Base-by-base conservation (phyloP, 2,329 filamentous ascomycete genomes). In the Arthrobotrys sphaeroides region DNA sequence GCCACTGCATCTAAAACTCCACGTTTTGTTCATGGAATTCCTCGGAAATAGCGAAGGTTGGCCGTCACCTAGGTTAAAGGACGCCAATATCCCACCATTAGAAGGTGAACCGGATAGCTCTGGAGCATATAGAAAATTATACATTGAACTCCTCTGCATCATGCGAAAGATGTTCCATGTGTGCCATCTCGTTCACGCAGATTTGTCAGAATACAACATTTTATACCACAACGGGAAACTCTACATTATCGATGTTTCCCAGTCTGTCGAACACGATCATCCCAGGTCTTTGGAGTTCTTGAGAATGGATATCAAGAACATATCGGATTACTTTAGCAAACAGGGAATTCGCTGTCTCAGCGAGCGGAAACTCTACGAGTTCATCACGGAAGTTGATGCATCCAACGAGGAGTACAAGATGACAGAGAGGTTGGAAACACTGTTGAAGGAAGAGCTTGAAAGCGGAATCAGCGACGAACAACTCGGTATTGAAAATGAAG, bases 291-390 rank as follows among this genome's bases (percentile, higher is more conserved):
- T 96, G 28, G 94, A 98, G 82, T 99, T 99, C 81, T 83, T 99
- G 79, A 90, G 95, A 33, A 98, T 97, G 94, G 95, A 99, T 81
- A 93, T 99, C 83, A 98, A 97, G 86, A 99, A 99, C 81, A 89
- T 96, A 0, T 91, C 89, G 20, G 93, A 96, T 82, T 99, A 96
- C 84, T 99, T 98, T 88, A 86, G 89, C 28, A 88, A 91, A 18
- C 90, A 97, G 82, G 91, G 90, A 42, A 93, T 98, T 1, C 22
- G 64, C 2, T 90, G 89, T 0, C 85, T 99, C 2, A 84, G 90
- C 0, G 94, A 98, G 82, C 88, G 91, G 31, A 85, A 87, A n/a
- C 85, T 93, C 9, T 99, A 96, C 83, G 88, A 90, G 78, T 98
- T 97, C 83, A 89, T 98, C 80, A 92, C 89, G 0, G 84, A 87